phyloP scores from a whole-genome alignment of 2,329 filamentous ascomycete species.

The Epichloe aotearoae region DNA sequence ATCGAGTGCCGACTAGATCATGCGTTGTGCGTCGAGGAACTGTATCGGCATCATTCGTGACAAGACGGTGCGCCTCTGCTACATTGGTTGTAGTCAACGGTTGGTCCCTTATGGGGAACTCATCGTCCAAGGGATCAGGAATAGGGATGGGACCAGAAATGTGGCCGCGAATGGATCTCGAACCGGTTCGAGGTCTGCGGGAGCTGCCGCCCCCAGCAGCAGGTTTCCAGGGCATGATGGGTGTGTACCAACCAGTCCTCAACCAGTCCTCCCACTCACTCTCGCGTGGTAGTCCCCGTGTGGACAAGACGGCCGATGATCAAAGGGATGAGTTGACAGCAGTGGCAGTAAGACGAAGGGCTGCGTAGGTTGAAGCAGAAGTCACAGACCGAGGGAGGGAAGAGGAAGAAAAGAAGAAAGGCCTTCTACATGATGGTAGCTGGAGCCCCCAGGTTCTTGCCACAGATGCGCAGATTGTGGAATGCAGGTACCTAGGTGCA shows the following conservation, averaged over 20 bases:
- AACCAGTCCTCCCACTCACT: too few species aligned
- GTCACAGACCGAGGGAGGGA: background rate
- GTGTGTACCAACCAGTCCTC: background rate
- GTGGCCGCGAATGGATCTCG: constrained; percentile 41
- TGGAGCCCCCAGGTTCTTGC: background rate
- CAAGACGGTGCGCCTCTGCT: constrained; percentile 3
- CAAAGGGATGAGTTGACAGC: background rate
- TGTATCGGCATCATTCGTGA: background rate
- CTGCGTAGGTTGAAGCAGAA: too few species aligned
- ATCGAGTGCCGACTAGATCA: background rate
- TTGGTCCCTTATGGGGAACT: constrained; percentile 38
- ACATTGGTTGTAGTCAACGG: constrained; percentile 20
- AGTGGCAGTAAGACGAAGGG: background rate
- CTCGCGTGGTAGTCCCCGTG: too few species aligned
- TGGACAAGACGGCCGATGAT: background rate
- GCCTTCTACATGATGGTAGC: background rate
- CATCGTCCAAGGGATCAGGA: constrained; percentile 32
- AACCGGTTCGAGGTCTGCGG: constrained; percentile 15
- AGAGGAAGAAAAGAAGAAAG: background rate
- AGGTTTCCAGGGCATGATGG: constrained; percentile 31
- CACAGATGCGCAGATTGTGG: background rate
- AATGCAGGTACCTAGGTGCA: background rate
- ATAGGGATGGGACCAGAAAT: constrained; percentile 51
- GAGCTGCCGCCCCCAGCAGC: constrained; percentile 20
- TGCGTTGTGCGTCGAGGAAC: background rate